Percentiles rank a stretch among this genome's conserved stretches.
These are phyloP conservation scores for Murraya koenigii DNA, from an alignment of 345 rosid genomes.

Conservation along the genomic window DNA sequence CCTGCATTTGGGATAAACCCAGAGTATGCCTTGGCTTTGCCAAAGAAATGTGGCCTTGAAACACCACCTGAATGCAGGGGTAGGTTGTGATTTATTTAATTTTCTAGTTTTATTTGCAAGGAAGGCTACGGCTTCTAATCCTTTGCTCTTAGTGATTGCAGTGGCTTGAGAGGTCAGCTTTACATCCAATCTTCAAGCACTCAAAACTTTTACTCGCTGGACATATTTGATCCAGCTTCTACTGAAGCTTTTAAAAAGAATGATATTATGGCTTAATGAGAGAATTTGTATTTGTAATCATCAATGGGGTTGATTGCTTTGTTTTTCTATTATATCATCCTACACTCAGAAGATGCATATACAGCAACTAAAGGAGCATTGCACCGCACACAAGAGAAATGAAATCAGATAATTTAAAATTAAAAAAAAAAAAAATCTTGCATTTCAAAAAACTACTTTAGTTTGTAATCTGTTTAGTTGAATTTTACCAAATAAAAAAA, in stretches of 20 bases:
- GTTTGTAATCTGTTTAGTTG: neutral
- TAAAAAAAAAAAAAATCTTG: too few species aligned
- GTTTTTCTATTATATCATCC: neutral
- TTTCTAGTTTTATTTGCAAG: neutral
- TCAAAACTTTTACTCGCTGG: neutral
- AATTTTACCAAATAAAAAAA: neutral
- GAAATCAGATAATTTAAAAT: neutral
- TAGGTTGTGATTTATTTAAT: neutral
- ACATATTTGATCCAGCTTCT: neutral
- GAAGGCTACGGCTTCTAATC: neutral
- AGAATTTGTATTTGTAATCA: neutral
- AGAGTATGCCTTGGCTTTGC: slow-evolving; percentile 40
- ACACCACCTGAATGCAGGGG: slow-evolving; percentile 39
- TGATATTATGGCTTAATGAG: neutral
- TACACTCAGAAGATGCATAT: neutral
- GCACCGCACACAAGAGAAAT: neutral
- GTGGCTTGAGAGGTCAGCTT: neutral
- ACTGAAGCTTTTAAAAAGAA: neutral
- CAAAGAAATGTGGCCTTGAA: slow-evolving; percentile 38
- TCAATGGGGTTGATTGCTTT: neutral
- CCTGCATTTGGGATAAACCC: slow-evolving; percentile 47
- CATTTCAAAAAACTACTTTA: neutral
- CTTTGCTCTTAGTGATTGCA: neutral
- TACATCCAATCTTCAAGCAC: neutral
- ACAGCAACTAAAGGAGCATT: neutral